Evolutionary conservation across 148 eudicot species (phyloP).

Genomic region (Arbutus unedo): DNA sequence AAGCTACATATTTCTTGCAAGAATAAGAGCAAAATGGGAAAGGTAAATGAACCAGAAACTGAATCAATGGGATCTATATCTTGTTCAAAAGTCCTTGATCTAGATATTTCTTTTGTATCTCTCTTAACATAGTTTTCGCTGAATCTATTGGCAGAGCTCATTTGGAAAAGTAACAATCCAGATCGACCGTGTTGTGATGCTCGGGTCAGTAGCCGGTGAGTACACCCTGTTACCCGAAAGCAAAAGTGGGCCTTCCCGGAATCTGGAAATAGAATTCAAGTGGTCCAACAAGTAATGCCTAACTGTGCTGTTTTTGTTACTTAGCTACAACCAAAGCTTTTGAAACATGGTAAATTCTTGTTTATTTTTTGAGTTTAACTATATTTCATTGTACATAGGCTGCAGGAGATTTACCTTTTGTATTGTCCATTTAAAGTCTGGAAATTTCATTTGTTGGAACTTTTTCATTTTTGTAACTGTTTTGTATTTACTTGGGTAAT

Average conservation of each 20-base stretch:
- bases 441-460: constrained; percentile 16
- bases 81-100: not conserved
- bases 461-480: constrained; percentile 35
- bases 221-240: constrained; percentile 89
- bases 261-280: constrained; percentile 91
- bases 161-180: constrained; percentile 98
- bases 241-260: constrained; percentile 92
- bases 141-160: constrained; percentile 57
- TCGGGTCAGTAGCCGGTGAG: constrained; percentile 93
- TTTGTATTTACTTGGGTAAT: constrained; percentile 10
- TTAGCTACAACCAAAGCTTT: constrained; percentile 8
- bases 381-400: constrained; percentile 28
- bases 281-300: constrained; percentile 73
- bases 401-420: constrained; percentile 15
- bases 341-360: constrained; percentile 2
- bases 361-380: constrained; percentile 12
- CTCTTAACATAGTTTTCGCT: not conserved
- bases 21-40: constrained; percentile 99
- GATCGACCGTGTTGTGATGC: constrained; percentile 94
- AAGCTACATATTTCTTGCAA: constrained; percentile 97
- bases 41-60: constrained; percentile 43
- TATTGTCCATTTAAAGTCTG: constrained; percentile 17
- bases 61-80: not conserved
- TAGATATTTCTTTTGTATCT: constrained; percentile 6
- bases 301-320: not conserved